Conservation (phyloP, 345 rosid species). For the Boechera divaricarpa region DNA sequence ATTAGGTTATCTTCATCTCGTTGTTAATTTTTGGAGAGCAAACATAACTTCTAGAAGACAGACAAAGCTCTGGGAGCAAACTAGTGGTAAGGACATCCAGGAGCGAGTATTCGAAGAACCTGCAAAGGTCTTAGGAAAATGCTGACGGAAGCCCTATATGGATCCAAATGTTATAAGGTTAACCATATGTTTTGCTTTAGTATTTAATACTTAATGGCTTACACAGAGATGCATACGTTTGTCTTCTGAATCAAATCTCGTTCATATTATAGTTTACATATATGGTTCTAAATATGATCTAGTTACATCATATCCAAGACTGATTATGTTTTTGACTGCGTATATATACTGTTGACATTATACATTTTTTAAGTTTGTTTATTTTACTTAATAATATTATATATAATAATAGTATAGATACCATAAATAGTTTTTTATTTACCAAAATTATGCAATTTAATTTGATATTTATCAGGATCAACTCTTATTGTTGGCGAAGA, state of each 20-base stretch:
- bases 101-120: neutral
- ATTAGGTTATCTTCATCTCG: too few species aligned
- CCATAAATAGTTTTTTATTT: too few species aligned
- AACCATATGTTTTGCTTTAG: neutral
- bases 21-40: too few species aligned
- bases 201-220: neutral
- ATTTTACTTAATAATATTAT: neutral
- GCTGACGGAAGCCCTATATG: too few species aligned
- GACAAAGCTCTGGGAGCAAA: too few species aligned
- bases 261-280: conserved; percentile 3
- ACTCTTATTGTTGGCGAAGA: too few species aligned
- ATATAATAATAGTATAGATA: neutral
- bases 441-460: too few species aligned
- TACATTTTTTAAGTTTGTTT: neutral
- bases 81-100: too few species aligned
- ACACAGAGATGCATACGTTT: conserved; percentile 14
- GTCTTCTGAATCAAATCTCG: conserved; percentile 12
- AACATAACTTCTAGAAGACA: too few species aligned
- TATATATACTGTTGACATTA: conserved; percentile 13
- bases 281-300: conserved; percentile 6
- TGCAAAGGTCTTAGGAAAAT: neutral
- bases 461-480: too few species aligned
- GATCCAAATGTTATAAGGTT: neutral
- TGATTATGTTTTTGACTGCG: conserved; percentile 16
- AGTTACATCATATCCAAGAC: conserved; percentile 18